phyloP scores from a whole-genome alignment of 352 stramenopile species.

The Aphanomyces invadans region DNA sequence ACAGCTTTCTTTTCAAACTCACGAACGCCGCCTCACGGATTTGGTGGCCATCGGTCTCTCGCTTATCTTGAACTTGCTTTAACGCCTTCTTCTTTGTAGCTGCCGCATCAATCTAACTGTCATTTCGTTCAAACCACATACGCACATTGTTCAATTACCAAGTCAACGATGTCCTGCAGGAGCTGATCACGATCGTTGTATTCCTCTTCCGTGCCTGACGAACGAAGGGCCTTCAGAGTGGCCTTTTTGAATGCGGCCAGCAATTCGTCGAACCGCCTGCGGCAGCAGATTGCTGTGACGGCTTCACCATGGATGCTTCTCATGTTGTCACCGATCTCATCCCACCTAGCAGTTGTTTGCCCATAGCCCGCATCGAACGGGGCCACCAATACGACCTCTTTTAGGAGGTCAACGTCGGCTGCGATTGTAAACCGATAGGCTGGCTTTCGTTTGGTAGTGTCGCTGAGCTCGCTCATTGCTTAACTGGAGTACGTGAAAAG shows the following conservation, averaged over 20 bases:
- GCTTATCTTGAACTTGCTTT: background rate
- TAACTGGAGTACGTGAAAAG: background rate
- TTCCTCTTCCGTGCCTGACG: constrained; percentile 3
- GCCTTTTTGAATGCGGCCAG: background rate
- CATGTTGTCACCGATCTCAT: background rate
- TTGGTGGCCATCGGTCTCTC: background rate
- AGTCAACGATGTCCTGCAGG: constrained; percentile 6
- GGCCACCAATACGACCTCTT: background rate
- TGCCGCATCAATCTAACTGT: background rate
- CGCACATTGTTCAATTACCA: background rate
- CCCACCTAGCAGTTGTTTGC: background rate
- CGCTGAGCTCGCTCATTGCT: background rate
- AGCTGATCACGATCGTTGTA: background rate
- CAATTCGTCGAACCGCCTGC: constrained; percentile 3
- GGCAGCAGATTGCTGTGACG: background rate
- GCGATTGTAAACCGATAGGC: background rate
- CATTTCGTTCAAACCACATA: background rate
- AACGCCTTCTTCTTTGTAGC: background rate
- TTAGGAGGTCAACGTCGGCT: background rate
- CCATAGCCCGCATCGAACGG: background rate
- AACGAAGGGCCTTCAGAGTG: background rate
- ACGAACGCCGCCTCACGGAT: background rate
- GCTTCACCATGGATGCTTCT: background rate
- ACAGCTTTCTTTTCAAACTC: background rate
- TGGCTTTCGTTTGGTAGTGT: background rate